Percentiles rank a stretch among this genome's conserved stretches.
Conservation (phyloP, 768 basidiomycete genomes). For the Agrocybe chaxingu region DNA sequence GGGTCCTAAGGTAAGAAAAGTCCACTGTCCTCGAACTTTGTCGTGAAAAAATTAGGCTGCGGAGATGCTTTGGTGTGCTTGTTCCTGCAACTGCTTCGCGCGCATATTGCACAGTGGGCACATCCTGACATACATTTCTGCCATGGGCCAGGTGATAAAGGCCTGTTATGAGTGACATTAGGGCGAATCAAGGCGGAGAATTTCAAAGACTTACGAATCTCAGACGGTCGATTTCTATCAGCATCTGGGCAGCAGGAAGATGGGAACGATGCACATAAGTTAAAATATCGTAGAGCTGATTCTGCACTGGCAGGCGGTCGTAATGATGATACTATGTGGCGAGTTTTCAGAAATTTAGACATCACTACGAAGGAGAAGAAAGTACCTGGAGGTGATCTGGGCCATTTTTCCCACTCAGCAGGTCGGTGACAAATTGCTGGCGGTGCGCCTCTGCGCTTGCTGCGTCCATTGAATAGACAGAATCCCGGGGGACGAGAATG, state of each 20-base stretch:
- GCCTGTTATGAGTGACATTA: slow-evolving; percentile 34
- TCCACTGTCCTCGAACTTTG: too few relatives aligned
- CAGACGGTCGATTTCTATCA: slow-evolving; percentile 51
- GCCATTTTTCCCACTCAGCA: slow-evolving; percentile 13
- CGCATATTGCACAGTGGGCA: slow-evolving; percentile 48
- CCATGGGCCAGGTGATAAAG: slow-evolving; percentile 71
- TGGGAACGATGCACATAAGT: slow-evolving; percentile 66
- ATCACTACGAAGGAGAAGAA: not conserved
- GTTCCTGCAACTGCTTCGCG: slow-evolving; percentile 5
- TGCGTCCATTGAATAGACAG: slow-evolving; percentile 47
- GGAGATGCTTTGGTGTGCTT: not conserved
- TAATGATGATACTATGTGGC: slow-evolving; percentile 32
- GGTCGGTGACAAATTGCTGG: slow-evolving; percentile 19
- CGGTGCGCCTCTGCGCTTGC: slow-evolving; percentile 49
- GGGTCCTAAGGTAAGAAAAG: too few relatives aligned
- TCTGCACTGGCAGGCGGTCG: slow-evolving; percentile 61
- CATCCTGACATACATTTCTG: slow-evolving; percentile 59
- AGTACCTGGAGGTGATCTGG: slow-evolving; percentile 18
- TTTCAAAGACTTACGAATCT: slow-evolving; percentile 49
- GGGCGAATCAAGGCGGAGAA: not conserved
- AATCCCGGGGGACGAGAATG: slow-evolving; percentile 58
- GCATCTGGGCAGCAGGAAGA: slow-evolving; percentile 48
- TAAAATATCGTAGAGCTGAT: slow-evolving; percentile 67
- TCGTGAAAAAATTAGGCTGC: not conserved
- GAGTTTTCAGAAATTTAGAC: not conserved